phyloP scores from a whole-genome alignment of 768 basidiomycete genomes.

The Glaciozyma antarctica region DNA sequence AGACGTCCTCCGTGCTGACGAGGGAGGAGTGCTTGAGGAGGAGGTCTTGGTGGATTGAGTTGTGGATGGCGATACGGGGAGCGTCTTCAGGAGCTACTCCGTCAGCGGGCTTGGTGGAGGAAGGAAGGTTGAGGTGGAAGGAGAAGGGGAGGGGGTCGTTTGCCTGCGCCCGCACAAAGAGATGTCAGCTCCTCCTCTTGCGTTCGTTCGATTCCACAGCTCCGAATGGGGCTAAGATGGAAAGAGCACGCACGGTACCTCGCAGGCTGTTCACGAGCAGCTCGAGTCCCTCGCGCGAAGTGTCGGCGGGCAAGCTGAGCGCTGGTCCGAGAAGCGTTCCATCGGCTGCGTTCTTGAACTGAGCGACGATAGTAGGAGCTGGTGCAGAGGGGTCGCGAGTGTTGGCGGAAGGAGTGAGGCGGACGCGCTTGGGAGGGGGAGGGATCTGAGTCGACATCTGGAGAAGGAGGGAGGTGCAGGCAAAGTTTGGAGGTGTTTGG shows the following conservation, averaged over 20 bases:
- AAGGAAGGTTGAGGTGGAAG: slow-evolving; percentile 38
- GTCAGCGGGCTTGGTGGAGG: slow-evolving; percentile 34
- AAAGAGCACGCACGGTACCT: slow-evolving; percentile 50
- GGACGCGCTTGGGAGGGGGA: slow-evolving; percentile 31
- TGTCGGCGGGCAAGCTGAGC: slow-evolving; percentile 78
- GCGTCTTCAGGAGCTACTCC: slow-evolving; percentile 17
- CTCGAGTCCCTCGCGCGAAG: slow-evolving; percentile 73
- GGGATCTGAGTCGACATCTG: slow-evolving; percentile 34
- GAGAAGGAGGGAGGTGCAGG: not conserved
- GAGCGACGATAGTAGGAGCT: slow-evolving; percentile 69
- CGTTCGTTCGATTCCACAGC: slow-evolving; percentile 14
- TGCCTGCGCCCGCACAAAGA: not conserved
- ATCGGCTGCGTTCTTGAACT: slow-evolving; percentile 85
- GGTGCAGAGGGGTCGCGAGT: slow-evolving; percentile 28
- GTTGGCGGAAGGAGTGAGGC: slow-evolving; percentile 7
- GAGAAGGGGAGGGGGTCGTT: slow-evolving; percentile 9
- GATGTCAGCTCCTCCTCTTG: slow-evolving; percentile 1
- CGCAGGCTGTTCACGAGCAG: slow-evolving; percentile 78
- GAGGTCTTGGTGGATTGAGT: slow-evolving; percentile 54
- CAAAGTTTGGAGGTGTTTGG: not conserved
- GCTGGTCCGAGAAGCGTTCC: slow-evolving; percentile 71
- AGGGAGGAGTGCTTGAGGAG: slow-evolving; percentile 58
- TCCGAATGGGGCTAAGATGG: not conserved
- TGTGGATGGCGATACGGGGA: slow-evolving; percentile 61
- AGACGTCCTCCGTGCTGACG: slow-evolving; percentile 67